phyloP scores from a whole-genome alignment of 2,329 filamentous ascomycete genomes.

The Huntiella decipiens region DNA sequence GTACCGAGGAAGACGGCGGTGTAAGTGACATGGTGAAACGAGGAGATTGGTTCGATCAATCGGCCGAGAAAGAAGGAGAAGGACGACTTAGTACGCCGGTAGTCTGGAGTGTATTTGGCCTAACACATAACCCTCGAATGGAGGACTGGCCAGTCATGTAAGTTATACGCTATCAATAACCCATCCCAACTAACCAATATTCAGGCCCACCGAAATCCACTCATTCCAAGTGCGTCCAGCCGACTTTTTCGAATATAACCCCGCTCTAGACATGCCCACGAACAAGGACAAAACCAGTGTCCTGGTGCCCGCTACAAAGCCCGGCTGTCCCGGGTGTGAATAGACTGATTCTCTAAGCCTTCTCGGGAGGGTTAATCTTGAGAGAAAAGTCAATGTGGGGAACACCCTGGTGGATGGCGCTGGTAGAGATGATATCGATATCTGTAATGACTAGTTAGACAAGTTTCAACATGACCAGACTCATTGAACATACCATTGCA shows the following conservation, averaged over 20 bases:
- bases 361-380: conserved; percentile 40
- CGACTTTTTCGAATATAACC: conserved; percentile 29
- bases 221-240: conserved; percentile 26
- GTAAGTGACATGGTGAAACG: conserved; percentile 28
- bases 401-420: conserved; percentile 90
- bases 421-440: conserved; percentile 90
- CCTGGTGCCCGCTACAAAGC: conserved; percentile 15
- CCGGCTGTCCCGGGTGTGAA: background rate
- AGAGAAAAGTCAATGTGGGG: conserved; percentile 89
- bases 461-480: background rate
- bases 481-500: conserved; percentile 37
- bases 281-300: conserved; percentile 22
- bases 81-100: conserved; percentile 18
- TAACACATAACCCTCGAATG: conserved; percentile 29
- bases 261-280: conserved; percentile 26
- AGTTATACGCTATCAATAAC: conserved; percentile 13
- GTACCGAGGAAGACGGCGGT: conserved; percentile 23
- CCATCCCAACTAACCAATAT: background rate
- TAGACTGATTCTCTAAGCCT: background rate
- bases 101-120: conserved; percentile 29
- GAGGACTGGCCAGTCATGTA: conserved; percentile 34
- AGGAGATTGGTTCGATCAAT: conserved; percentile 25
- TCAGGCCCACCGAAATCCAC: conserved; percentile 29
- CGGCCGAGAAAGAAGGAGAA: background rate
- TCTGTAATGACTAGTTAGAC: conserved; percentile 29